Evolutionary conservation across 2,329 filamentous ascomycete genomes (phyloP), one percentile per base, ranked within the genome.

Genomic region (Didymella pinodella): DNA sequence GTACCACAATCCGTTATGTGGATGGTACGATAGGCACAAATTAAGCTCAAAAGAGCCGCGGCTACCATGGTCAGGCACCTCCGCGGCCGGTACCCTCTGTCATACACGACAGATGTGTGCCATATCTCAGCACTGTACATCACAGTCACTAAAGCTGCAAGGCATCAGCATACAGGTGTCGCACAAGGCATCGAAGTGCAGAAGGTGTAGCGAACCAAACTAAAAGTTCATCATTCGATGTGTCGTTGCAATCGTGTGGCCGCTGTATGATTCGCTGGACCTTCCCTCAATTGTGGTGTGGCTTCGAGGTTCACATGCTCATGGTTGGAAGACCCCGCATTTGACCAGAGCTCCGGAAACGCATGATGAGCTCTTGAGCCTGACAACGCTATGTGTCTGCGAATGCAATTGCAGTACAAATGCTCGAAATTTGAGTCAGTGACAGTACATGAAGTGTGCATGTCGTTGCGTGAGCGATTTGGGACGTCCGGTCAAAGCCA

Each of bases 291-390:
- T 59, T 56, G 59, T 57, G 51, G 26, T 62, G 56, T 45, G 59
- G 61, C 57, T 61, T 46, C 54, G 50, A 69, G 65, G 66, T 69
- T 69, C 68, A 68, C 67, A 66, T 66, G 64, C 43, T 41, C 63
- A 61, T 52, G 22, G 56, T 55, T 61, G 48, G 55, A 51, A 50
- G 46, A 69, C 70, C 70, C 70, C 68, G 70, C 70, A 72, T 62
- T 55, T 40, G 47, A 51, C 51, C 46, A 47, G 16, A 47, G 48
- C 46, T 49, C 26, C 41, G 45, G 48, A 26, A 43, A 25, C 41
- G 22, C 38, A 34, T 34, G 45, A 22, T 58, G 32, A 22, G 54
- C 41, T 26, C 50, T 28, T 41, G 47, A 41, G 41, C 18, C 32
- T 16, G 41, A 50, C 26, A 43, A 31, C 22, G 41, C 41, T 26